phyloP scores from a whole-genome alignment of 2,329 filamentous ascomycete species.

The Pleurostoma richardsiae region DNA sequence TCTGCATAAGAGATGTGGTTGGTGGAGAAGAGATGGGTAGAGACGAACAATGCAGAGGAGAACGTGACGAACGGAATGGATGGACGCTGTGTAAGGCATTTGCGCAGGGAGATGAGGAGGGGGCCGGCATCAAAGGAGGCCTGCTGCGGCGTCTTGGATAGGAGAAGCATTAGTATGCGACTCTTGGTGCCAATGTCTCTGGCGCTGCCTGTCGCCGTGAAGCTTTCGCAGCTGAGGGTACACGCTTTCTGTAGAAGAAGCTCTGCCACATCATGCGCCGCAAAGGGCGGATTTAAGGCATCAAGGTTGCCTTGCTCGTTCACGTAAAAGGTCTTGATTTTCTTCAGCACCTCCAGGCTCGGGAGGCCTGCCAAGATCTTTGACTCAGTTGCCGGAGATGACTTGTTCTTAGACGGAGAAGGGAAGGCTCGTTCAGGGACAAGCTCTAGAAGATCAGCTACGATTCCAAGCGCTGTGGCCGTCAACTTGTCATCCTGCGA shows the following conservation, averaged over 20 bases:
- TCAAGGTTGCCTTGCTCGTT: conserved; percentile 67
- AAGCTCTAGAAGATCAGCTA: conserved; percentile 54
- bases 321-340: conserved; percentile 62
- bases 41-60: conserved; percentile 53
- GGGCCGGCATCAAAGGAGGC: conserved; percentile 39
- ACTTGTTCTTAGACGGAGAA: conserved; percentile 13
- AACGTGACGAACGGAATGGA: conserved; percentile 48
- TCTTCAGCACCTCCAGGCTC: conserved; percentile 51
- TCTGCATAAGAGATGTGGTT: conserved; percentile 46
- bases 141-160: conserved; percentile 45
- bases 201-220: conserved; percentile 22
- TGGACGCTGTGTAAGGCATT: conserved; percentile 32
- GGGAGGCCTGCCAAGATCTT: conserved; percentile 15
- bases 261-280: conserved; percentile 49
- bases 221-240: conserved; percentile 41
- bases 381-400: conserved; percentile 6
- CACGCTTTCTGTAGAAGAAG: conserved; percentile 59
- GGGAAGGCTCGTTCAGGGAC: conserved; percentile 61
- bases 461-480: conserved; percentile 38
- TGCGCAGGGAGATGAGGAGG: conserved; percentile 46
- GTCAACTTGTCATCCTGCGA: conserved; percentile 11
- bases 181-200: conserved; percentile 49
- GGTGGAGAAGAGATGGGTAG: conserved; percentile 50
- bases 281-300: conserved; percentile 54
- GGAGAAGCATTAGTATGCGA: conserved; percentile 52